phyloP scores from a whole-genome alignment of 495 filamentous ascomycete genomes.

The Hypoxylon lienhwacheense region DNA sequence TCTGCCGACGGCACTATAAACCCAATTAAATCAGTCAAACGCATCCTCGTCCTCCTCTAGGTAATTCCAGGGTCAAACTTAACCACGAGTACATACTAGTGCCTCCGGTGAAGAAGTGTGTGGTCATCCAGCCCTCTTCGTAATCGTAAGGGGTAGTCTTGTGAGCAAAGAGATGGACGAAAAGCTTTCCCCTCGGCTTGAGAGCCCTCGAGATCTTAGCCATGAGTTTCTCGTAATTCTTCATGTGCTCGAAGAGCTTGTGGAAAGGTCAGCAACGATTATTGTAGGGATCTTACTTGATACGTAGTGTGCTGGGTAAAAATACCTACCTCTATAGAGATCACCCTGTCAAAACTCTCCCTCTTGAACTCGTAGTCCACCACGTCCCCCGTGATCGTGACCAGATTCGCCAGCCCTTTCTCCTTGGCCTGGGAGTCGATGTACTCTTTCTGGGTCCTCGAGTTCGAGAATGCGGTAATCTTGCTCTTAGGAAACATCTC shows the following conservation, averaged over 20 bases:
- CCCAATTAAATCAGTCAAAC: conserved; percentile 8
- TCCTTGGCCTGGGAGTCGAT: conserved; percentile 59
- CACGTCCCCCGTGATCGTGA: conserved; percentile 63
- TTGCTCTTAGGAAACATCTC: conserved; percentile 58
- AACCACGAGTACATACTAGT: conserved; percentile 46
- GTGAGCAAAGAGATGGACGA: conserved; percentile 67
- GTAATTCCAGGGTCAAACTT: not conserved
- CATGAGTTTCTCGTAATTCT: conserved; percentile 68
- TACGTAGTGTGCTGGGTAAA: not conserved
- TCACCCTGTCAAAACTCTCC: conserved; percentile 58
- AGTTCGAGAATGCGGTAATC: conserved; percentile 67
- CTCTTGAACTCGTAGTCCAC: conserved; percentile 61
- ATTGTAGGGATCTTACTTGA: not conserved
- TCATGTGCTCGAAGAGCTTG: conserved; percentile 71
- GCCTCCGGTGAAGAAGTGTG: conserved; percentile 68
- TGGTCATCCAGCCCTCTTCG: conserved; percentile 72
- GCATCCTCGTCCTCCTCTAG: not conserved
- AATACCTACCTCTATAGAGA: conserved; percentile 57
- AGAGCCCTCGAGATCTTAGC: conserved; percentile 59
- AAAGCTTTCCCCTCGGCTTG: conserved; percentile 62
- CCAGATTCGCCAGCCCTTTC: conserved; percentile 57
- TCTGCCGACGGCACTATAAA: conserved; percentile 60
- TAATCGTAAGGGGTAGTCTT: conserved; percentile 64
- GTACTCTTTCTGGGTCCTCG: conserved; percentile 62
- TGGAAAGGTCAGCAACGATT: not conserved